These are phyloP conservation scores for Kalmusia sp. DNA, from an alignment of 2,329 filamentous ascomycete genomes.

Conservation along the genomic window DNA sequence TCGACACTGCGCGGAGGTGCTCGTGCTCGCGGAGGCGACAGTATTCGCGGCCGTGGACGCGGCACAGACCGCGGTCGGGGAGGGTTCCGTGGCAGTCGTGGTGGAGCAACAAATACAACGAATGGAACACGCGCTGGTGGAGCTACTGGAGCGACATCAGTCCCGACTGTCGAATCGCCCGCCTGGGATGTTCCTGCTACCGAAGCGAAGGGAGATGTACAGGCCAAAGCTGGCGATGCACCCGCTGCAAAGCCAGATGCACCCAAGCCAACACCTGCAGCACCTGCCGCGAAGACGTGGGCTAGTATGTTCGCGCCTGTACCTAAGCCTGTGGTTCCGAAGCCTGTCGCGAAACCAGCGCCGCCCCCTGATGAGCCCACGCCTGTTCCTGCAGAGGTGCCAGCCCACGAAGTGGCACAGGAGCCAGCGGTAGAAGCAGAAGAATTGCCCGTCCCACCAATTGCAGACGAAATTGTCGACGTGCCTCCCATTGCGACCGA, in stretches of 20 bases:
- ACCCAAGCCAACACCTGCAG: constrained; percentile 37
- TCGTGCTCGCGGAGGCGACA: constrained; percentile 40
- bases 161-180: constrained; percentile 73
- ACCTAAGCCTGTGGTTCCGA: constrained; percentile 51
- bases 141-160: constrained; percentile 60
- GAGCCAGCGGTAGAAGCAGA: constrained; percentile 48
- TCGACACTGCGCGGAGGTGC: constrained; percentile 29
- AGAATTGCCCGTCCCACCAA: constrained; percentile 48
- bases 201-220: constrained; percentile 34
- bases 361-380: constrained; percentile 47
- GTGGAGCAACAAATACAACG: constrained; percentile 58
- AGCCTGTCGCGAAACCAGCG: constrained; percentile 43
- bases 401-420: constrained; percentile 48
- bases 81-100: constrained; percentile 65
- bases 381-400: constrained; percentile 41
- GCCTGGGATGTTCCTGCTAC: constrained; percentile 63
- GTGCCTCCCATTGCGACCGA: constrained; percentile 37
- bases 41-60: constrained; percentile 63
- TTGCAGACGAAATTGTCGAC: constrained; percentile 45
- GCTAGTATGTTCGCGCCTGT: constrained; percentile 59
- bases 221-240: constrained; percentile 29
- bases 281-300: constrained; percentile 59
- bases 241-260: constrained; percentile 38
- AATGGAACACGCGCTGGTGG: constrained; percentile 64
- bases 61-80: constrained; percentile 63